These are phyloP conservation scores for Plectosphaerella plurivora DNA, from an alignment of 2,329 filamentous ascomycete species.

Conservation along the genomic window DNA sequence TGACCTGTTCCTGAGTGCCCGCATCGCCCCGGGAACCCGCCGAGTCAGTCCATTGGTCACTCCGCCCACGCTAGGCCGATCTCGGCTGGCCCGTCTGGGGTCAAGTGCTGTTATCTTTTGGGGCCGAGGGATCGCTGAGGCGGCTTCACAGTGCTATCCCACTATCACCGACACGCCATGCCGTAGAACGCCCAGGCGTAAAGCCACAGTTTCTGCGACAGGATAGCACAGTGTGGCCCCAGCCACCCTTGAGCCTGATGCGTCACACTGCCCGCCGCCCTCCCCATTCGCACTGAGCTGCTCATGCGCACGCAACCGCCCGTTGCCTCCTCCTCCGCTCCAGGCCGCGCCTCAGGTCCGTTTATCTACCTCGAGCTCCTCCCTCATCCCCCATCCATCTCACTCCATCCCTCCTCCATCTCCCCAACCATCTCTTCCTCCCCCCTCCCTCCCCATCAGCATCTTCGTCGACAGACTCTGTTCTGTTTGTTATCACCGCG, in stretches of 20 bases:
- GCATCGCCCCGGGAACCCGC: constrained; percentile 22
- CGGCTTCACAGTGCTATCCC: constrained; percentile 1
- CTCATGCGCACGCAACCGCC: constrained; percentile 13
- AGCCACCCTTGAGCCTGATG: constrained; percentile 8
- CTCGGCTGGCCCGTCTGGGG: constrained; percentile 15
- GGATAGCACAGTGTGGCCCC: neutral
- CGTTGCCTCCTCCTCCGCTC: constrained; percentile 8
- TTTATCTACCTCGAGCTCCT: constrained; percentile 19
- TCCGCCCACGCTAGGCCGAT: constrained; percentile 16
- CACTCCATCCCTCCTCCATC: constrained; percentile 18
- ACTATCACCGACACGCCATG: neutral
- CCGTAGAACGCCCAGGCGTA: neutral
- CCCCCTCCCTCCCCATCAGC: constrained; percentile 10
- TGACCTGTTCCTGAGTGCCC: constrained; percentile 11
- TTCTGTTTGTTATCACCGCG: constrained; percentile 20
- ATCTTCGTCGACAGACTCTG: constrained; percentile 13
- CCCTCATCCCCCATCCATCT: constrained; percentile 13
- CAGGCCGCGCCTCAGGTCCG: constrained; percentile 2
- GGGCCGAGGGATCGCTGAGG: neutral
- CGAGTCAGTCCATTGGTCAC: constrained; percentile 17
- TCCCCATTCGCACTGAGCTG: neutral
- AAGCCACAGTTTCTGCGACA: neutral
- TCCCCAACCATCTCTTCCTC: constrained; percentile 16
- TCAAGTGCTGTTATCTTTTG: constrained; percentile 11
- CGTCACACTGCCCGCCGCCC: constrained; percentile 10